Conservation (phyloP, 164 flowering plant species). For the Tetracentron sinense region DNA sequence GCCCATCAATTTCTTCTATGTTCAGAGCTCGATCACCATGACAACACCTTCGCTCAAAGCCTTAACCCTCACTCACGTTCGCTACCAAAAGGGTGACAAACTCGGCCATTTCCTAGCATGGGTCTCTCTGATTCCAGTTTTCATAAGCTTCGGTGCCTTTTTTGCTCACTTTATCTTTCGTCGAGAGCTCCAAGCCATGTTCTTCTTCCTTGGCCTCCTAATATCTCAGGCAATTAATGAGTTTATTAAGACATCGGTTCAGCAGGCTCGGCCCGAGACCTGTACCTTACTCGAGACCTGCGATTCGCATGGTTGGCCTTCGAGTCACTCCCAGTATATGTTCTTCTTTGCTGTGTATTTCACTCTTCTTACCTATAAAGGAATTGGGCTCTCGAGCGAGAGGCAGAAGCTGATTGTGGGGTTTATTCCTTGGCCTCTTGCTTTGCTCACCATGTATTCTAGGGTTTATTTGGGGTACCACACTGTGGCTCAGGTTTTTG, state of each 20-base stretch:
- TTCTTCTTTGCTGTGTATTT: slow-evolving; percentile 78
- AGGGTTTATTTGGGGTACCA: slow-evolving; percentile 98
- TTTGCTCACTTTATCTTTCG: slow-evolving; percentile 78
- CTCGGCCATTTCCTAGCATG: neutral
- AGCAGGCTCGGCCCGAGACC: slow-evolving; percentile 80
- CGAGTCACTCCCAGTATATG: slow-evolving; percentile 91
- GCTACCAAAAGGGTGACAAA: neutral
- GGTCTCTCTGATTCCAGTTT: neutral
- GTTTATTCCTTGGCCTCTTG: slow-evolving; percentile 49
- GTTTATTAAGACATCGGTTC: slow-evolving; percentile 54
- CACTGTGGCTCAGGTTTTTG: slow-evolving; percentile 80
- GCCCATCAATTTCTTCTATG: too few species aligned
- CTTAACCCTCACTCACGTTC: neutral
- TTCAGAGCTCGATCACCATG: too few species aligned
- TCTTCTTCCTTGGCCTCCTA: slow-evolving; percentile 70
- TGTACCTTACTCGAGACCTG: slow-evolving; percentile 75
- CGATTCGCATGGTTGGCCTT: slow-evolving; percentile 99
- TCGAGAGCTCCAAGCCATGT: slow-evolving; percentile 77
- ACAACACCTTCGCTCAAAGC: too few species aligned
- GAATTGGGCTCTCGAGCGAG: slow-evolving; percentile 30
- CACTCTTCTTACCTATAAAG: slow-evolving; percentile 41
- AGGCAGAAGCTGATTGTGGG: slow-evolving; percentile 25
- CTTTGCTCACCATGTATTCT: slow-evolving; percentile 72
- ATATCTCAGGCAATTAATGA: slow-evolving; percentile 80
- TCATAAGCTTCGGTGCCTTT: slow-evolving; percentile 78